A percentile compares a stretch with the other conserved stretches of the same genome.
These are phyloP conservation scores for Pyrrhoderma noxium DNA, from an alignment of 1,284 basidiomycete genomes.

Conservation along the genomic window DNA sequence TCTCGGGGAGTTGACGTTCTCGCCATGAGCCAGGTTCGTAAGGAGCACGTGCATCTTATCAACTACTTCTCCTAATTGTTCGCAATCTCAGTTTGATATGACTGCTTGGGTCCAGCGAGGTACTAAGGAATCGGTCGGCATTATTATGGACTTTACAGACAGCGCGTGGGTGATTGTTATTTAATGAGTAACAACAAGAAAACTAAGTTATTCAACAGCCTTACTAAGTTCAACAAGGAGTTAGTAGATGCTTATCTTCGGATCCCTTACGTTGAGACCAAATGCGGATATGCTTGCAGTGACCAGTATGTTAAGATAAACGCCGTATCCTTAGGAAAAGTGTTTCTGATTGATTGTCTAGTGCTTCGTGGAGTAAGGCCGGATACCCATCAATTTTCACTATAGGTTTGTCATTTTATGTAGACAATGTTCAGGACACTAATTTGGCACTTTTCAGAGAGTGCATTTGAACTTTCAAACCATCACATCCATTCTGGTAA, in stretches of 20 bases:
- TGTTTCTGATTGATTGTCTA: slow-evolving; percentile 25
- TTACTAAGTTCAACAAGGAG: slow-evolving; percentile 75
- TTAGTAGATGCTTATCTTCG: slow-evolving; percentile 73
- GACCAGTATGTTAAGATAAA: slow-evolving; percentile 59
- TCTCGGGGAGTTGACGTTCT: slow-evolving; percentile 57
- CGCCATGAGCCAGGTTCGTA: slow-evolving; percentile 79
- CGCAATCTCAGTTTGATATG: slow-evolving; percentile 72
- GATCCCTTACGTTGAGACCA: slow-evolving; percentile 72
- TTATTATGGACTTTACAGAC: slow-evolving; percentile 87
- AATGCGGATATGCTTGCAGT: slow-evolving; percentile 93
- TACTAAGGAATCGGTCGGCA: slow-evolving; percentile 80
- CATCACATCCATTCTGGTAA: slow-evolving; percentile 74
- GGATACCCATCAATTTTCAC: slow-evolving; percentile 82
- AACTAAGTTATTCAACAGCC: slow-evolving; percentile 32
- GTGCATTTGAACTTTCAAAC: slow-evolving; percentile 68
- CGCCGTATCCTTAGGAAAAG: slow-evolving; percentile 14
- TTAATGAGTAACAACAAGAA: slow-evolving; percentile 10
- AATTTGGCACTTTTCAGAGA: slow-evolving; percentile 40
- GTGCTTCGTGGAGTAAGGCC: slow-evolving; percentile 80
- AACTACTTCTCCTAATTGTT: slow-evolving; percentile 15
- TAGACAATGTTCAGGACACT: slow-evolving; percentile 16
- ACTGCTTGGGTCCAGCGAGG: slow-evolving; percentile 94
- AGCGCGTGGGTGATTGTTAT: slow-evolving; percentile 35
- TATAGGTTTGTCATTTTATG: slow-evolving; percentile 50
- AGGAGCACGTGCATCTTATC: slow-evolving; percentile 14